Base-by-base conservation (phyloP, 768 basidiomycete species). In the Phylloporus arenicola region DNA sequence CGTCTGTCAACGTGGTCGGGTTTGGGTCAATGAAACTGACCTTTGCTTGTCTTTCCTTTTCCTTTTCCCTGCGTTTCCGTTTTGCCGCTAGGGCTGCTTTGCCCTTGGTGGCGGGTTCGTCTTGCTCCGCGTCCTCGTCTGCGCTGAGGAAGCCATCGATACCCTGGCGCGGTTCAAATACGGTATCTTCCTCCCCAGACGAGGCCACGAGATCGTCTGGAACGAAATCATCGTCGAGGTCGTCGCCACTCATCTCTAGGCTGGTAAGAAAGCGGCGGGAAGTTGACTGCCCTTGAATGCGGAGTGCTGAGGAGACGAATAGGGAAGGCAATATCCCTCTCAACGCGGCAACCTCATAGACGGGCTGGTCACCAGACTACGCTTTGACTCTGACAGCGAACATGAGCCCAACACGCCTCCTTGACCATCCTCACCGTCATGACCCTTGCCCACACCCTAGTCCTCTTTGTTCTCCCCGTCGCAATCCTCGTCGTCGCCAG, bases 181-280 rank as follows among this genome's bases (percentile, higher is more conserved):
- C 30, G 3, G 45, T 46, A 0, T 65, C 65, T 54, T 86, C 86
- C 41, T 81, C 83, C 11, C 75, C 84, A 0, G 82, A 84, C 13
- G 79, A 68, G 1, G 81, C 83, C 0, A 87, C 77, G 13, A 79
- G 71, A 39, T 84, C 83, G 54, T 92, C 84, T 29, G 77, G 76
- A 45, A 86, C 72, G 62, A 86, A 90, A 56, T 91, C 86, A 64
- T 92, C 91, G 43, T 87, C 88, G 17, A 93, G 75, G 73, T 89
- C 89, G 73, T 93, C 88, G 38, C 84, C 59, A 60, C 62, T 68
- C 57, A 64, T 63, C 46, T 51, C 29, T 31, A 43, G n/a, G 43
- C 39, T 40, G 16, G 30, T 31, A n/a, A 31, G 47, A 48, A 42
- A 12, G 45, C 43, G 45, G 51, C 51, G 54, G 44, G 55, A 56